Conservation (phyloP, 495 filamentous ascomycete species). For the Penicillium manginii region DNA sequence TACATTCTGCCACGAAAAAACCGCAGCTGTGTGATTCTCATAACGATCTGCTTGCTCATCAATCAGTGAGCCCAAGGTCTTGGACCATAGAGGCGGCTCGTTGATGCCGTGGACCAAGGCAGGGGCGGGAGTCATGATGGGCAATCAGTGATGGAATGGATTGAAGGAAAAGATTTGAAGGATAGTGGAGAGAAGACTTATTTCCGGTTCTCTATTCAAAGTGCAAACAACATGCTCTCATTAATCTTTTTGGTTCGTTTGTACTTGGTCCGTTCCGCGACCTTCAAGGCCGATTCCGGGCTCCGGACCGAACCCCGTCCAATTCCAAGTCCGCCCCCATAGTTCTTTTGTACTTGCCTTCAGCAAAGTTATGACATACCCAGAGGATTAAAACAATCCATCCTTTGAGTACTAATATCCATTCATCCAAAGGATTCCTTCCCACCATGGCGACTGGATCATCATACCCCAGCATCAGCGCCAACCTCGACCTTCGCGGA, state of each 20-base stretch:
- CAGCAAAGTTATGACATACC: neutral
- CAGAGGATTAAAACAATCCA: neutral
- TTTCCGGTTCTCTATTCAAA: neutral
- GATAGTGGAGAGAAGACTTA: neutral
- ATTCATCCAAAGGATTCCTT: neutral
- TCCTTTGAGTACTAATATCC: neutral
- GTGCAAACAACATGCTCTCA: neutral
- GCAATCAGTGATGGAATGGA: neutral
- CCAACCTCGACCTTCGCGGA: constrained; percentile 21
- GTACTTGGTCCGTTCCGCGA: neutral
- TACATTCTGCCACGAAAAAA: constrained; percentile 28
- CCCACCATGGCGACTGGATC: constrained; percentile 19
- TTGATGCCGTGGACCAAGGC: constrained; percentile 23
- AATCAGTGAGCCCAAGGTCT: constrained; percentile 24
- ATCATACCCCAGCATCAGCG: constrained; percentile 16
- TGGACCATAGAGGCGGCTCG: constrained; percentile 19
- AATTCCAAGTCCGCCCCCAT: neutral
- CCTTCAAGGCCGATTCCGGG: neutral
- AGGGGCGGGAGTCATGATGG: constrained; percentile 11
- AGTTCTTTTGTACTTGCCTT: neutral
- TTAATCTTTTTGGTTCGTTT: neutral
- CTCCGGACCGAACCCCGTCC: neutral
- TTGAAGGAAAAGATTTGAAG: neutral
- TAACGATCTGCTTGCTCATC: constrained; percentile 20
- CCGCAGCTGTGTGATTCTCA: constrained; percentile 13